Percentiles rank a stretch among this genome's conserved stretches.
phyloP scores from a whole-genome alignment of 2,329 filamentous ascomycete genomes.

The Colletotrichum acutatum region DNA sequence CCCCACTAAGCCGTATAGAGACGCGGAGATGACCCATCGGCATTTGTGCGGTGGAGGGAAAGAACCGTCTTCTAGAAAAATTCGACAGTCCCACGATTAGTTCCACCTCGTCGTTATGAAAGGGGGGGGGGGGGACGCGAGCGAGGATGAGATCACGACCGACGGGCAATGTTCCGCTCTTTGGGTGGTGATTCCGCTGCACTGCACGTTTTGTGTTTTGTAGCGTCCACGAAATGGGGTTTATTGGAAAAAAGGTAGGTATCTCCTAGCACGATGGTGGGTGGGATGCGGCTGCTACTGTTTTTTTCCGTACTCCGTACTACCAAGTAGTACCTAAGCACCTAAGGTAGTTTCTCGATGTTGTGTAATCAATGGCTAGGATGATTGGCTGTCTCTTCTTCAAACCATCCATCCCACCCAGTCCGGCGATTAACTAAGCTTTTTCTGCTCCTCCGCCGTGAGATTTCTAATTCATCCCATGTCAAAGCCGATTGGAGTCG shows the following conservation, averaged over 20 bases:
- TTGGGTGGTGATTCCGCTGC: background rate
- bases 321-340: no score
- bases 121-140: background rate
- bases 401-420: slow-evolving; percentile 9
- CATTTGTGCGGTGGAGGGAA: background rate
- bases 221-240: background rate
- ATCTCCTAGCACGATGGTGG: background rate
- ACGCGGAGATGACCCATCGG: background rate
- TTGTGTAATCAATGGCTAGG: background rate
- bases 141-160: background rate
- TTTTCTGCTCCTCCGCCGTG: background rate
- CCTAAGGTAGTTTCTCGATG: background rate
- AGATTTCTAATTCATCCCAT: slow-evolving; percentile 34
- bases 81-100: slow-evolving; percentile 15
- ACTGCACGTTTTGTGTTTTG: background rate
- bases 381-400: slow-evolving; percentile 2
- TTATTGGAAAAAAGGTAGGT: background rate
- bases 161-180: background rate
- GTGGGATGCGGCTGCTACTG: background rate
- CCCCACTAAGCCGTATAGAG: background rate
- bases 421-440: slow-evolving; percentile 29
- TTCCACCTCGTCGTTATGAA: slow-evolving; percentile 9
- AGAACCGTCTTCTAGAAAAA: slow-evolving; percentile 28
- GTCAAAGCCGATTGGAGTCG: slow-evolving; percentile 12
- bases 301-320: no score